Conservation (phyloP, 2,329 filamentous ascomycete genomes). For the Aspergillus awamori region DNA sequence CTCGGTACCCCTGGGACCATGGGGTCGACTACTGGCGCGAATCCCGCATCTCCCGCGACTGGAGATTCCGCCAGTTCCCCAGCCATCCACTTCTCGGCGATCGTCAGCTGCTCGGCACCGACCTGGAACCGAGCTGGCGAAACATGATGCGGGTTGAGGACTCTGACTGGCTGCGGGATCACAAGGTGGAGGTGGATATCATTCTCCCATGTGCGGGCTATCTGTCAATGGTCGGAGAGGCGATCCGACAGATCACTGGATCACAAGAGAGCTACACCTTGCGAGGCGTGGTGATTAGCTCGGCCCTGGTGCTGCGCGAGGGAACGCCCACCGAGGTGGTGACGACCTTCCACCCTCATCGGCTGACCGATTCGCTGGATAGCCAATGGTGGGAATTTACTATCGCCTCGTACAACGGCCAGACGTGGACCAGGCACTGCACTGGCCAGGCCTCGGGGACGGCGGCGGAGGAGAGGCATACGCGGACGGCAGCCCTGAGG, state of each 20-base stretch:
- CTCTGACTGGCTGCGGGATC: slow-evolving; percentile 36
- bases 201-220: slow-evolving; percentile 36
- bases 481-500: not conserved
- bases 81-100: not conserved
- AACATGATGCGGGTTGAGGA: slow-evolving; percentile 30
- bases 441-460: slow-evolving; percentile 17
- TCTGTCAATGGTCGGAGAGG: slow-evolving; percentile 30
- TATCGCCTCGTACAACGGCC: slow-evolving; percentile 26
- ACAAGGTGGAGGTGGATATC: slow-evolving; percentile 32
- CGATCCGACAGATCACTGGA: slow-evolving; percentile 10
- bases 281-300: slow-evolving; percentile 19
- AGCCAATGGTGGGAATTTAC: slow-evolving; percentile 32
- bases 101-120: not conserved
- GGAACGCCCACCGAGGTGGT: slow-evolving; percentile 22
- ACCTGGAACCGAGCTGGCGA: slow-evolving; percentile 29
- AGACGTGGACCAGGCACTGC: slow-evolving; percentile 30
- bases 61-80: not conserved
- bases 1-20: not conserved
- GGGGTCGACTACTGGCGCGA: not conserved
- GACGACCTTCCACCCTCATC: slow-evolving; percentile 19
- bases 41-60: not conserved
- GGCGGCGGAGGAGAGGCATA: not conserved
- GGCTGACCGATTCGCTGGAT: slow-evolving; percentile 18
- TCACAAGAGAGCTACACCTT: slow-evolving; percentile 14
- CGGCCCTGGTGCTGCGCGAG: slow-evolving; percentile 28